A percentile compares a stretch with the other conserved stretches of the same genome.
Evolutionary conservation across 345 rosid genomes (phyloP).

Genomic region (Hevea brasiliensis): DNA sequence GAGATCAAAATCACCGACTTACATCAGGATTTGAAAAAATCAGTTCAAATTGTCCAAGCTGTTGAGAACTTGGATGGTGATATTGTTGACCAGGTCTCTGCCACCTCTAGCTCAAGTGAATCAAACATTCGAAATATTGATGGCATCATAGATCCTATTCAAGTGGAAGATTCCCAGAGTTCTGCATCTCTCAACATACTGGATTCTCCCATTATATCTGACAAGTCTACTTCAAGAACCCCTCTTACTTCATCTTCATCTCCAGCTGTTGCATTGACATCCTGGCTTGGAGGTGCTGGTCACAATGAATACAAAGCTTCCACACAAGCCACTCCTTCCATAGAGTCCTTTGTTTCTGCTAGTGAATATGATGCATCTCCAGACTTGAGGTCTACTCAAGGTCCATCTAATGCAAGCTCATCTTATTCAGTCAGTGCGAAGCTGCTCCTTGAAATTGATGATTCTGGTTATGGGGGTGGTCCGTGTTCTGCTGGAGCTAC

Average conservation of each 20-base stretch:
- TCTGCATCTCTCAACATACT: conserved; percentile 52
- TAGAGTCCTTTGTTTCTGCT: conserved; percentile 60
- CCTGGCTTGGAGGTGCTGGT: conserved; percentile 72
- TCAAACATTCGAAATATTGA: conserved; percentile 39
- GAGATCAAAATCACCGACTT: conserved; percentile 40
- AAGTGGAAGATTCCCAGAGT: conserved; percentile 62
- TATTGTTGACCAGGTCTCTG: conserved; percentile 50
- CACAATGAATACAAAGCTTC: conserved; percentile 56
- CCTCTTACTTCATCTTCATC: conserved; percentile 57
- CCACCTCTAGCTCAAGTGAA: conserved; percentile 56
- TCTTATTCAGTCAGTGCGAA: conserved; percentile 61
- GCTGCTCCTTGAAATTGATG: conserved; percentile 83
- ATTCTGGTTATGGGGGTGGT: conserved; percentile 96
- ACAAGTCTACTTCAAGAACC: conserved; percentile 64
- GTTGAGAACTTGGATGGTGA: conserved; percentile 47
- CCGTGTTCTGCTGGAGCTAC: conserved; percentile 99
- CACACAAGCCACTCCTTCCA: conserved; percentile 51
- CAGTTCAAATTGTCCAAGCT: conserved; percentile 45
- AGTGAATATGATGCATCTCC: conserved; percentile 69
- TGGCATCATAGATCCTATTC: conserved; percentile 39
- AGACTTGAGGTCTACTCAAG: conserved; percentile 67
- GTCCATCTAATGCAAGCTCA: conserved; percentile 49
- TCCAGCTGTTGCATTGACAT: conserved; percentile 75
- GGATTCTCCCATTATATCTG: conserved; percentile 82
- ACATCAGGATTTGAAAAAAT: conserved; percentile 50